Conservation (phyloP, 148 eudicot species). For the Linanthus parryae region DNA sequence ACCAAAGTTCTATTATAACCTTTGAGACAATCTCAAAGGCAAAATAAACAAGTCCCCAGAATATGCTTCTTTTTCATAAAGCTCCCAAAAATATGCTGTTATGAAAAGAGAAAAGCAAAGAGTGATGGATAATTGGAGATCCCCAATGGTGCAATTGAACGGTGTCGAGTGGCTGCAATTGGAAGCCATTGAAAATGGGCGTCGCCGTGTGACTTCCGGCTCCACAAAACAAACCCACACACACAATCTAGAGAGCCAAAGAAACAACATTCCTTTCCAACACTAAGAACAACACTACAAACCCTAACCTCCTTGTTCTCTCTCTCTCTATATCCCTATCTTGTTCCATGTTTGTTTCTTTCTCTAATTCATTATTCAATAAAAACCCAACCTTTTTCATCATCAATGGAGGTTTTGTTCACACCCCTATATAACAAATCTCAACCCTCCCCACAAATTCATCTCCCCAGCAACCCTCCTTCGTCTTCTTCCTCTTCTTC, state of each 20-base stretch:
- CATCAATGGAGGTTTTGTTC: background rate
- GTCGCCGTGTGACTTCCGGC: conserved; percentile 2
- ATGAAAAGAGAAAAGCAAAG: no score
- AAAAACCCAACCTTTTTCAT: no score
- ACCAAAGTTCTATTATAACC: no score
- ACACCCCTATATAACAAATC: conserved; percentile 4
- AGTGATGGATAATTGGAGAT: no score
- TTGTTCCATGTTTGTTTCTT: background rate
- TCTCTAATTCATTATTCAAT: background rate
- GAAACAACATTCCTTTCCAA: background rate
- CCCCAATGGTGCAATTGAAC: background rate
- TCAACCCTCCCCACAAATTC: background rate
- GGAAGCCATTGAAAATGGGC: background rate
- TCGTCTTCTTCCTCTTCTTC: background rate
- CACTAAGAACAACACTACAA: no score
- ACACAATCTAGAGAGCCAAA: background rate
- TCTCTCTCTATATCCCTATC: no score
- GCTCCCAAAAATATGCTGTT: no score
- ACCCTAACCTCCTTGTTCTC: no score
- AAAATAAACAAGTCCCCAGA: no score
- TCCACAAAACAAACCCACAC: conserved; percentile 3
- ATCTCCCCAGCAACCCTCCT: background rate
- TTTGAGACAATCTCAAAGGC: no score
- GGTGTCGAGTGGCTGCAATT: conserved; percentile 1
- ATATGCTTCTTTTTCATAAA: no score